phyloP scores from a whole-genome alignment of 2,329 filamentous ascomycete genomes.

The Bipolaris victoriae region DNA sequence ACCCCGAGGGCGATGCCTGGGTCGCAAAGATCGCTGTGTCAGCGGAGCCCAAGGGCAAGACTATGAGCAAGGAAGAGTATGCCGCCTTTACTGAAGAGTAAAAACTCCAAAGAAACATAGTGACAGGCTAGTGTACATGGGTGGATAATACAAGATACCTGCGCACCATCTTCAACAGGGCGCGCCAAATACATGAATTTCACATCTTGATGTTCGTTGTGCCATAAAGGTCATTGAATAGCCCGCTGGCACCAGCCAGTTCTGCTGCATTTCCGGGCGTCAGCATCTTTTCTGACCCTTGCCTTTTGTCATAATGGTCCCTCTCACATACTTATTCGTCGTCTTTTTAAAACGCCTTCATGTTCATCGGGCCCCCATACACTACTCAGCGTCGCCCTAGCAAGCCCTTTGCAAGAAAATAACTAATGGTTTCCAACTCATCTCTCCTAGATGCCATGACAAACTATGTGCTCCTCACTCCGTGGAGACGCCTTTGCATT shows the following conservation, averaged over 20 bases:
- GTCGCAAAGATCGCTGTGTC: conserved; percentile 84
- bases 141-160: conserved; percentile 8
- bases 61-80: conserved; percentile 83
- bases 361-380: not conserved
- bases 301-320: not conserved
- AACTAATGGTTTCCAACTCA: not conserved
- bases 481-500: not conserved
- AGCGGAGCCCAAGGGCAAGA: conserved; percentile 63
- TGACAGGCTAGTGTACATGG: not conserved
- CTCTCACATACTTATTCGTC: not conserved
- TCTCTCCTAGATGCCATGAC: not conserved
- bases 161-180: conserved; percentile 16
- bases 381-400: not conserved
- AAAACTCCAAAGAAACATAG: not conserved
- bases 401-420: not conserved
- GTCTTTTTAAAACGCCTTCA: not conserved
- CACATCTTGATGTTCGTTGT: not conserved
- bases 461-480: not conserved
- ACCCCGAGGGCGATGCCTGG: conserved; percentile 90
- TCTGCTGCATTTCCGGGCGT: not conserved
- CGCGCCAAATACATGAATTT: not conserved
- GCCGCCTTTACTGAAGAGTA: conserved; percentile 70
- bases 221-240: not conserved
- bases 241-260: not conserved
- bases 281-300: not conserved